Evolutionary conservation across 257 asterid species (phyloP).

Genomic region (Scutellaria baicalensis): DNA sequence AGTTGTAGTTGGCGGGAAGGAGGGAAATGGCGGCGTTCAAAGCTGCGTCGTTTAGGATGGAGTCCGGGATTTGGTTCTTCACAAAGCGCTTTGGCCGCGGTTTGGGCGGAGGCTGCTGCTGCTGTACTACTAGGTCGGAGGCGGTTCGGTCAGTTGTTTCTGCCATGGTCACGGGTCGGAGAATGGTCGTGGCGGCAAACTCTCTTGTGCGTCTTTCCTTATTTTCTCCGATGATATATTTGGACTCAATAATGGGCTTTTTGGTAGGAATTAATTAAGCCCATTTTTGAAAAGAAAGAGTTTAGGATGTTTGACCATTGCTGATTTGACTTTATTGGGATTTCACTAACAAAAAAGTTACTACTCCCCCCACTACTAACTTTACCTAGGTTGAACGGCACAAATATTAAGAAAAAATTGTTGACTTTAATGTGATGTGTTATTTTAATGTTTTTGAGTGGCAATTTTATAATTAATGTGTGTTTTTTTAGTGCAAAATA

Average conservation of each 20-base stretch:
- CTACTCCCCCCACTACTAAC: too few relatives aligned
- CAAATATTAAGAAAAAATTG: too few relatives aligned
- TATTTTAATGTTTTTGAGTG: too few relatives aligned
- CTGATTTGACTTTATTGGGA: too few relatives aligned
- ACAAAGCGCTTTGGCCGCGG: conserved; percentile 75
- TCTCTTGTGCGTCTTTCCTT: neutral
- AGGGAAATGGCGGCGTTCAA: conserved; percentile 81
- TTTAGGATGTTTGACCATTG: too few relatives aligned
- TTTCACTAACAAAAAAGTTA: too few relatives aligned
- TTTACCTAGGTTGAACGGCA: too few relatives aligned
- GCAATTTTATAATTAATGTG: too few relatives aligned
- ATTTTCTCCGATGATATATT: neutral
- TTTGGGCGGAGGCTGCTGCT: conserved; percentile 16
- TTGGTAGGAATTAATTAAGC: neutral
- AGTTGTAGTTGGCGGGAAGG: conserved; percentile 80
- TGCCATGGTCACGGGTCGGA: conserved; percentile 22
- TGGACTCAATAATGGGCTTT: neutral
- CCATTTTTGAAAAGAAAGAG: too few relatives aligned
- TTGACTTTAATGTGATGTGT: too few relatives aligned
- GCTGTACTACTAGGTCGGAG: conserved; percentile 14
- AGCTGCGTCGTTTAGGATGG: conserved; percentile 69
- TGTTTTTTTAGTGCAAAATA: too few relatives aligned
- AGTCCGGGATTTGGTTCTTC: conserved; percentile 78
- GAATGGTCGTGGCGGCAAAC: neutral
- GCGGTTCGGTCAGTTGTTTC: conserved; percentile 9